Base-by-base conservation (phyloP, 2,329 filamentous ascomycete genomes). In the Xylariaceae sp. region DNA sequence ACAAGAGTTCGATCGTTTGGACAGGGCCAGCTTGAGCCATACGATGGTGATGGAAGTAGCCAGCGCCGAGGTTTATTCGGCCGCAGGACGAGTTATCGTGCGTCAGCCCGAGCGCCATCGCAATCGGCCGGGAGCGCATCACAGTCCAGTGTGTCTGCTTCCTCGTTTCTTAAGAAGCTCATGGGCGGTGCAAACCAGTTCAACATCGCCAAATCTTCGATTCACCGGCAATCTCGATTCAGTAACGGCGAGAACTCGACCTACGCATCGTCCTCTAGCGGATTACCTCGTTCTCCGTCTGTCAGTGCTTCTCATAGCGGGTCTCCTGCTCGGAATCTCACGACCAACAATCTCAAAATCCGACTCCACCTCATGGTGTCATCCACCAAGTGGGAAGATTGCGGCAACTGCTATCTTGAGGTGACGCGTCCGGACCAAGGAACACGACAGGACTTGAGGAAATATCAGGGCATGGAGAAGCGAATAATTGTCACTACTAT, bases 331-430 rank as follows among this genome's bases (percentile, higher is more conserved):
- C 80, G 80, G 56, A 80, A 85, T 17, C 74, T 87, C 18, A 88
- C 87, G 56, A 86, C 90, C 59, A 87, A 87, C 57, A 92, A 94
- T 68, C 85, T 93, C 55, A 92, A 92, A 67, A 90, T 97, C 66
- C 83, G 92, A 42, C 82, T 97, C 10, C 96, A 97, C 72, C 80
- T 90, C 53, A 86, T 93, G 53, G 88, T 92, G 61, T 79, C 83
- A 1, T 79, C 84, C 10, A 85, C 85, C 53, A 93, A 93, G 72
- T 99, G 94, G 94, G 87, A 91, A 62, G 92, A 97, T 71, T 86
- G 92, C 77, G 93, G 94, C 64, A 87, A 90, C 66, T 95, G 92
- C 61, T 81, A 86, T 44, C 77, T 99, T 61, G 90, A 89, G 13
- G 91, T 99, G 68, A 86, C 92, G 71, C 84, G 86, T 15, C 89